Evolutionary conservation across 768 basidiomycete genomes (phyloP), one percentile per base, ranked within the genome.

Genomic region (Dentipellis fragilis): DNA sequence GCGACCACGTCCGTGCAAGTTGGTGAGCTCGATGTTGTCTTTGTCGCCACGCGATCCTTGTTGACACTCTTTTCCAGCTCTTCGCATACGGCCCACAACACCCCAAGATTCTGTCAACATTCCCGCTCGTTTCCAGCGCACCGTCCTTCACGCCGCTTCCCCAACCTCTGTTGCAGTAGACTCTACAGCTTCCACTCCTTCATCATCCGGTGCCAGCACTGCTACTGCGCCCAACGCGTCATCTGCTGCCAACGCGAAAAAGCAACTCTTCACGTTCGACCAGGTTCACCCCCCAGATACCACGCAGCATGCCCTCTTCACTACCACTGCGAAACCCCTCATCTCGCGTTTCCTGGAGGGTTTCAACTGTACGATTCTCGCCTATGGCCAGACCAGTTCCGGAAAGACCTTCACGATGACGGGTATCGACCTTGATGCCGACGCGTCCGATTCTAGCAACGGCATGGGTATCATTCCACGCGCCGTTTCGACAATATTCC

Each of bases 351-450:
- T 95, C 68, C 66, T 92, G 34, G 90, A 93, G 65, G 95, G 95
- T 4, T 93, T 93, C 71, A 99, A 99, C 73, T 95, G 94, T 59
- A 99, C 96, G 10, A 88, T 98, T 54, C 82, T 99, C 61, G 96
- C 96, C 51, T 99, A 99, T 71, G 95, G 95, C 38, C 95, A 97
- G 69, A 97, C 95, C 2, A 90, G 89, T 61, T 93, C 89, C 61
- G 95, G 95, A 56, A 99, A 99, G 73, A 93, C 91, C 0, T 93
- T 92, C 70, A 93, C 95, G 45, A 98, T 98, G 96, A 94, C 95
- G 34, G 95, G 95, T 51, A 75, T 91, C 52, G 93, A 95, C 72
- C 78, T 95, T 42, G 91, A 94, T 59, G 80, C 83, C 39, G 88
- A 93, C 74, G 87, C 86, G 59, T 78, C 79, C n/a, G 87, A 89